These are phyloP conservation scores for Plasmodium vinckei DNA, from an alignment of 169 alveolate genomes.

Conservation along the genomic window DNA sequence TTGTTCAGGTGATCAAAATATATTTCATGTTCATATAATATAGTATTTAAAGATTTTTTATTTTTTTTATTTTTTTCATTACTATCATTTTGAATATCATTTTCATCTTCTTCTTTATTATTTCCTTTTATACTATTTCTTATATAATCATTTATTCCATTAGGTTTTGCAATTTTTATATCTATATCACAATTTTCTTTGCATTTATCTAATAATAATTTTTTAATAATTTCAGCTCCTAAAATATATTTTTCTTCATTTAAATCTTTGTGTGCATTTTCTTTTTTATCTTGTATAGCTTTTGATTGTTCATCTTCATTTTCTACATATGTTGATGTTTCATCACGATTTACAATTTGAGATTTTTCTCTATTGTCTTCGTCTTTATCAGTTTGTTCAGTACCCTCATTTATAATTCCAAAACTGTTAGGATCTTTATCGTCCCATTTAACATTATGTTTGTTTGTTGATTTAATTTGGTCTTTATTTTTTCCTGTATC, in stretches of 20 bases:
- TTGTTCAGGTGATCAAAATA: constrained; percentile 18
- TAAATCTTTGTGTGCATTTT: not conserved
- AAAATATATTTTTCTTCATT: constrained; percentile 43
- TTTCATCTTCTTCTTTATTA: not conserved
- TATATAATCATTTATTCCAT: not conserved
- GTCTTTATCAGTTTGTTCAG: too few species aligned
- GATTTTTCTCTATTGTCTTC: too few species aligned
- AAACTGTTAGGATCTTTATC: too few species aligned
- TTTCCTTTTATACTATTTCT: not conserved
- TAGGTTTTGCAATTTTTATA: constrained; percentile 12
- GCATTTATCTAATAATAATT: constrained; percentile 55
- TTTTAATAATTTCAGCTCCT: constrained; percentile 68
- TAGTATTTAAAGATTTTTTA: constrained; percentile 21
- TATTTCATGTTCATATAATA: constrained; percentile 35
- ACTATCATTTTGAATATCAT: not conserved
- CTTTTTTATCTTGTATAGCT: constrained; percentile 20
- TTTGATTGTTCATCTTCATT: constrained; percentile 16
- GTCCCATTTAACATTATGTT: not conserved
- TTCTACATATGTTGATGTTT: too few species aligned
- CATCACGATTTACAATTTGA: too few species aligned
- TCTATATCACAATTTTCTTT: constrained; percentile 57
- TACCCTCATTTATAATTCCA: too few species aligned
- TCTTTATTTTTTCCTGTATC: not conserved
- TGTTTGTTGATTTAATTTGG: not conserved
- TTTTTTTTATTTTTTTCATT: constrained; percentile 11